Conservation (phyloP, 805 yeast genomes). For the Babjeviella inositovora region DNA sequence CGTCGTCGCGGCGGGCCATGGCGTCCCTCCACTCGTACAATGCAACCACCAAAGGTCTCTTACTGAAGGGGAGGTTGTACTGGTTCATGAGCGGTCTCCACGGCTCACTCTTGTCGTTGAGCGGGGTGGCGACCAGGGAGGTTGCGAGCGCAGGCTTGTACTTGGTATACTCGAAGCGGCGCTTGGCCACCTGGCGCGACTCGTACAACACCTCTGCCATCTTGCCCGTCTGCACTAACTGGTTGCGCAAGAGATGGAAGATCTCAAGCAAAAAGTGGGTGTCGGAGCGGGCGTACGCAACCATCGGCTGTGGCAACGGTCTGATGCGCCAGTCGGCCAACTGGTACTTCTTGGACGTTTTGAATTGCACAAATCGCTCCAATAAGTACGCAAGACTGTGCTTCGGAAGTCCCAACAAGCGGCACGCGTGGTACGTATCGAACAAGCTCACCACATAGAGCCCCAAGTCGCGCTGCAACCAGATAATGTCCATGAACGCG, state of each 20-base stretch:
- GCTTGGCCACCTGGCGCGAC: slow-evolving; percentile 64
- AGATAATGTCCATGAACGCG: slow-evolving; percentile 88
- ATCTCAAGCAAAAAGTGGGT: slow-evolving; percentile 82
- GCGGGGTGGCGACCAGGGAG: slow-evolving; percentile 26
- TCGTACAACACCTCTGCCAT: slow-evolving; percentile 51
- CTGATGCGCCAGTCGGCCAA: slow-evolving; percentile 93
- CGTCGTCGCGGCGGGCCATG: slow-evolving; percentile 65
- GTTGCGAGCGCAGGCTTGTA: slow-evolving; percentile 28
- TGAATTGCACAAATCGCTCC: slow-evolving; percentile 67
- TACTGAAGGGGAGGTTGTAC: slow-evolving; percentile 42
- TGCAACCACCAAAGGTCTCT: slow-evolving; percentile 36
- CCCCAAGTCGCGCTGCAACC: slow-evolving; percentile 95
- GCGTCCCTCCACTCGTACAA: slow-evolving; percentile 76
- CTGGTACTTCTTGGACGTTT: slow-evolving; percentile 88
- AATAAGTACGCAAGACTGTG: slow-evolving; percentile 74
- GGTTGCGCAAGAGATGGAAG: slow-evolving; percentile 56
- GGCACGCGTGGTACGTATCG: slow-evolving; percentile 87
- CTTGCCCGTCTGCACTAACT: slow-evolving; percentile 32
- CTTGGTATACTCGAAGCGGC: slow-evolving; percentile 69
- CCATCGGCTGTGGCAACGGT: slow-evolving; percentile 66
- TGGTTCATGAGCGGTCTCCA: slow-evolving; percentile 49
- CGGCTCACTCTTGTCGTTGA: slow-evolving; percentile 39
- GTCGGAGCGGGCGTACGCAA: slow-evolving; percentile 82
- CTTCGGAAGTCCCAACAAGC: slow-evolving; percentile 61
- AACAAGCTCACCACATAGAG: slow-evolving; percentile 77